Percentiles rank a stretch among this genome's conserved stretches.
Evolutionary conservation across 2,329 filamentous ascomycete genomes (phyloP).

Genomic region (Nemania sp.): DNA sequence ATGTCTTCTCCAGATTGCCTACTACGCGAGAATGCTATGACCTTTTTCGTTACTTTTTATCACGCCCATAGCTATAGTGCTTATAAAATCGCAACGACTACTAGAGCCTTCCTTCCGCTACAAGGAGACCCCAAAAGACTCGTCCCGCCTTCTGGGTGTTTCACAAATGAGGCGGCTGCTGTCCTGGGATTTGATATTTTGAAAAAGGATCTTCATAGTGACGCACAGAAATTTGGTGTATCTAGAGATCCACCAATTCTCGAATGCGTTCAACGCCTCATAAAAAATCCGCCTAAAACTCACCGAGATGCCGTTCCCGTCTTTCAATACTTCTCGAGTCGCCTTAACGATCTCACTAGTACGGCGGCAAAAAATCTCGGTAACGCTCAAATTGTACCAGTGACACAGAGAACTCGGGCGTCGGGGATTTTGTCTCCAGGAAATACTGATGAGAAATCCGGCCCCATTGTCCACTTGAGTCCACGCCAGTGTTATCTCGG

Average conservation of each 20-base stretch:
- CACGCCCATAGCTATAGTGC: conserved; percentile 79
- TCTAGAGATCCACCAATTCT: conserved; percentile 81
- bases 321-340: conserved; percentile 86
- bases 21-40: conserved; percentile 77
- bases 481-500: conserved; percentile 87
- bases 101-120: conserved; percentile 76
- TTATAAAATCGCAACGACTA: conserved; percentile 68
- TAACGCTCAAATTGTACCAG: conserved; percentile 78
- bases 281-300: conserved; percentile 77
- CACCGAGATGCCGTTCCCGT: conserved; percentile 74
- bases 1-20: conserved; percentile 73
- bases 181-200: conserved; percentile 86
- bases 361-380: conserved; percentile 70
- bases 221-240: conserved; percentile 88
- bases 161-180: conserved; percentile 80
- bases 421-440: conserved; percentile 37
- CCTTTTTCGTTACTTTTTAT: conserved; percentile 85
- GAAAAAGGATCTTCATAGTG: conserved; percentile 77
- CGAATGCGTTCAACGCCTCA: conserved; percentile 79
- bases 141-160: conserved; percentile 81
- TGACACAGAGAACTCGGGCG: conserved; percentile 56
- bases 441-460: conserved; percentile 55
- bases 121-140: conserved; percentile 74
- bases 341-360: conserved; percentile 78
- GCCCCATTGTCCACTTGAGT: conserved; percentile 65